Evolutionary conservation across 2,329 filamentous ascomycete genomes (phyloP), one percentile per base, ranked within the genome.

Genomic region (Aspergillus tanneri): DNA sequence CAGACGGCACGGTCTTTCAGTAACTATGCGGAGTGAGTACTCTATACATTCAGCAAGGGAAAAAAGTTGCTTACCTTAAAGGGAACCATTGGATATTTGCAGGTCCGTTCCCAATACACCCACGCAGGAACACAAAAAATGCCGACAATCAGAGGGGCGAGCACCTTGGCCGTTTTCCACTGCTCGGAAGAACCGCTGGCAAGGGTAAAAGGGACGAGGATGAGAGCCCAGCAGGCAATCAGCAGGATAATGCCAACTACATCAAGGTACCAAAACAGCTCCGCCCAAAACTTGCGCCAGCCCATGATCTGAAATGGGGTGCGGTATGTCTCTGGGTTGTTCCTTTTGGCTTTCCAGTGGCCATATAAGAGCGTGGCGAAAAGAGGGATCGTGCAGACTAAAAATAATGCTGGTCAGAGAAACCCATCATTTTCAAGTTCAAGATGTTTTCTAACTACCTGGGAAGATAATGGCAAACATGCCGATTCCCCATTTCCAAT

Each of bases 391-490:
- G 78, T 73, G 46, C 76, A 78, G 6, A 80, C 68, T 8, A 40
- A 10, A 14, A 9, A 11, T n/a, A n/a, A n/a, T 32, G 36, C 21
- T 40, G 37, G 53, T 43, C 21, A 35, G 14, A 37, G 0, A 34
- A 34, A 2, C 12, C 30, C 30, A 14, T 27, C 2, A 8, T 37
- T 22, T 4, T 19, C 21, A 19, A 5, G 14, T 14, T 23, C 24
- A 2, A 23, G 35, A 18, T 14, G 28, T 5, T 3, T 22, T 22
- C 10, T 23, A 38, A 47, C 36, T 58, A 65, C 62, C 55, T 1
- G 82, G 78, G 57, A 80, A 84, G 41, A 84, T 81, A 52, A 85
- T 77, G 38, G 73, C 74, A 74, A 79, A 85, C 81, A 85, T 85
- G 53, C 81, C 82, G 19, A 83, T 74, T 11, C 82, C 83, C 81